Conservation (phyloP, 2,329 filamentous ascomycete genomes). For the Teratosphaeria gauchensis region DNA sequence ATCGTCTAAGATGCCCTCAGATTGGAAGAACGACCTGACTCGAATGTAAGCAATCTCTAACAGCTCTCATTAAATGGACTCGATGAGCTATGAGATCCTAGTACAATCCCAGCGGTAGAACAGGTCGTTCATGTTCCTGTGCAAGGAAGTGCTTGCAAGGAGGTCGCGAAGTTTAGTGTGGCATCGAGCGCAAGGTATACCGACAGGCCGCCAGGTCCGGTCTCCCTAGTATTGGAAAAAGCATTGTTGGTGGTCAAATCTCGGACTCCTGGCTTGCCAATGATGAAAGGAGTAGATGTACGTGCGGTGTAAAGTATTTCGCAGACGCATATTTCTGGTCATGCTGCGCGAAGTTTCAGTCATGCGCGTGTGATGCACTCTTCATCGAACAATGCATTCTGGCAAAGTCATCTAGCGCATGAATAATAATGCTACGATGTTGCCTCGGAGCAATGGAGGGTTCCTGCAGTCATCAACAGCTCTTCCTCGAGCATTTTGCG, state of each 20-base stretch:
- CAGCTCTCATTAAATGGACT: too few relatives aligned
- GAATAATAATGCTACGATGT: neutral
- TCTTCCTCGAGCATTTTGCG: neutral
- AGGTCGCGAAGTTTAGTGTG: neutral
- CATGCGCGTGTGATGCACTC: neutral
- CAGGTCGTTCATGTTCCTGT: neutral
- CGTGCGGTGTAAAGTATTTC: neutral
- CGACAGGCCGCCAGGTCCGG: neutral
- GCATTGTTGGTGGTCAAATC: neutral
- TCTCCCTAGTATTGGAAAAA: neutral
- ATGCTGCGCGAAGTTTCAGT: neutral
- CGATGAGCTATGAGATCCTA: too few relatives aligned
- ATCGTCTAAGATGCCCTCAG: neutral
- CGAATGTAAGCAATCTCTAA: neutral
- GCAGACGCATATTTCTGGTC: neutral
- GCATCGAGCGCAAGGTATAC: neutral
- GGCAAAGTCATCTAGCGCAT: neutral
- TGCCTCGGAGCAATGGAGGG: neutral
- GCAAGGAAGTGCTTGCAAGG: neutral
- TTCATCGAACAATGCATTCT: neutral
- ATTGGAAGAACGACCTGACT: too few relatives aligned
- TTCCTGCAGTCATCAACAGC: neutral
- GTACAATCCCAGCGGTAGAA: too few relatives aligned
- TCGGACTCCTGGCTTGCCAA: neutral
- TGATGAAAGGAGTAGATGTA: neutral